Evolutionary conservation across 768 basidiomycete species (phyloP).

Genomic region (Tylopilus sp.): DNA sequence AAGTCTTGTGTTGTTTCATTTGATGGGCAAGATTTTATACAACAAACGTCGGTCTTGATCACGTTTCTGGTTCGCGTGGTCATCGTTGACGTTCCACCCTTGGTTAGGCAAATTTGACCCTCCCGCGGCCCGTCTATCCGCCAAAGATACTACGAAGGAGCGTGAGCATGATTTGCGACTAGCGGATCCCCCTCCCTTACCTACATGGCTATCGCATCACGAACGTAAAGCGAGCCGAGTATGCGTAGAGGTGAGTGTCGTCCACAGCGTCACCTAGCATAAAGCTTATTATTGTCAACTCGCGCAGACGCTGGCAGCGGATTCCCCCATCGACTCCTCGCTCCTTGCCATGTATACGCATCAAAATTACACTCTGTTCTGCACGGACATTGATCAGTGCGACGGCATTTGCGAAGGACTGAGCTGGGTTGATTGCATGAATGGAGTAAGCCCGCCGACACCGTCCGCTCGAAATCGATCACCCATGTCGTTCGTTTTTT

Average conservation of each 20-base stretch:
- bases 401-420: constrained; percentile 67
- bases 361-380: constrained; percentile 90
- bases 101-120: constrained; percentile 72
- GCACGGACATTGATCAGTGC: constrained; percentile 71
- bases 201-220: constrained; percentile 55
- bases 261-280: too few relatives aligned
- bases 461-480: too few relatives aligned
- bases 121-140: constrained; percentile 48
- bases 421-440: constrained; percentile 72
- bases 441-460: constrained; percentile 45
- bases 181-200: constrained; percentile 53
- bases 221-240: constrained; percentile 69
- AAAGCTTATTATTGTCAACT: neutral
- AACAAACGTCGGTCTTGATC: constrained; percentile 75
- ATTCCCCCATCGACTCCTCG: constrained; percentile 89
- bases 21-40: constrained; percentile 90
- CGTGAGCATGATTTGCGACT: constrained; percentile 53
- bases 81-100: constrained; percentile 3
- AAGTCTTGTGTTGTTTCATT: constrained; percentile 83
- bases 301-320: constrained; percentile 64
- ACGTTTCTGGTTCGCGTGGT: too few relatives aligned
- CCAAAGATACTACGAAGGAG: constrained; percentile 63
- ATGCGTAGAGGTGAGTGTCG: constrained; percentile 60
- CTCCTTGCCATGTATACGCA: constrained; percentile 89
- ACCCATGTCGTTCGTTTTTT: neutral